Evolutionary conservation across 306 rosid species (phyloP).

Genomic region (Casuarina glauca): DNA sequence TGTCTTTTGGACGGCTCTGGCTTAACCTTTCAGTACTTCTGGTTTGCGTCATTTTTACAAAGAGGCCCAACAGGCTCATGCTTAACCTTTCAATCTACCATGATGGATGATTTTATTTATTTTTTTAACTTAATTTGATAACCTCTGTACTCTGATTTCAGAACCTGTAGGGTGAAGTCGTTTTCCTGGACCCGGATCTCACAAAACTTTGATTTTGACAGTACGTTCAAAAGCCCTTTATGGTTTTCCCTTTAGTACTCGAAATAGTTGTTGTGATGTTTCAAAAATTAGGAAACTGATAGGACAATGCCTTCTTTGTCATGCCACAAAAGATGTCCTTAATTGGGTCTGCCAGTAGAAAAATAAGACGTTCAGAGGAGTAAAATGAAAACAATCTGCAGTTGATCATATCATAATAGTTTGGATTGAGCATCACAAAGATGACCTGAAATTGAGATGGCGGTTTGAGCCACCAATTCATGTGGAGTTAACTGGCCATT

Average conservation of each 20-base stretch:
- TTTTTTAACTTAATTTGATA: neutral
- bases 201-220: constrained; percentile 28
- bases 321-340: constrained; percentile 12
- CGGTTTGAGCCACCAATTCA: neutral
- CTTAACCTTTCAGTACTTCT: neutral
- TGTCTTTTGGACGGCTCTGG: neutral
- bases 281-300: constrained; percentile 39
- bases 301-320: constrained; percentile 27
- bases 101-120: neutral
- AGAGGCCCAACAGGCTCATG: neutral
- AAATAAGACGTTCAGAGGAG: neutral
- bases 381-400: neutral
- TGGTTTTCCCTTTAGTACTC: neutral
- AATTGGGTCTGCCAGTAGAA: neutral
- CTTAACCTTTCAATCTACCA: neutral
- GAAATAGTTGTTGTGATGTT: constrained; percentile 26
- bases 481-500: neutral
- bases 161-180: neutral
- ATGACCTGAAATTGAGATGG: neutral
- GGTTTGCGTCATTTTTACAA: neutral
- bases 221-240: constrained; percentile 4
- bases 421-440: neutral
- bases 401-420: neutral
- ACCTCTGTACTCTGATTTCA: neutral
- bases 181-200: neutral